Base-by-base conservation (phyloP, 2,329 filamentous ascomycete species). In the Penicillium sp. region DNA sequence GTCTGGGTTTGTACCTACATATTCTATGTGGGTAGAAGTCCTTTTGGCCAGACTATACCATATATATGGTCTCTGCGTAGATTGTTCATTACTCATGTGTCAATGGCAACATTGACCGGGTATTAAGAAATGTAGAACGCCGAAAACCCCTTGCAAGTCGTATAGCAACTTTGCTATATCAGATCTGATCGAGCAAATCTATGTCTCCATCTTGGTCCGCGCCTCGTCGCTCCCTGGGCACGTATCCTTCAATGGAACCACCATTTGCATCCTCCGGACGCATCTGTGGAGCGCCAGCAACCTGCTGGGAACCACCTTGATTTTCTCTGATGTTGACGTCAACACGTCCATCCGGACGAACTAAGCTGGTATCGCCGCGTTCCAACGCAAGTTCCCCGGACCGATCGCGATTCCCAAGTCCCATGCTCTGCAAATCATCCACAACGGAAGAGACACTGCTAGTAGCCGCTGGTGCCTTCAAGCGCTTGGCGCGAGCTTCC, bases 401-500 rank as follows among this genome's bases (percentile, higher is more conserved):
- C 25, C 63, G 61, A 31, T 57, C 45, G 41, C 52, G 47, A 38
- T 67, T 68, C n/a, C 57, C 55, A 25, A 74, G 50, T 10, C 61
- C 61, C 38, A 74, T 58, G 34, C 53, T 60, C 9, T 62, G 55
- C 49, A 74, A 57, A 23, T 63, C 61, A 29, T 63, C 58, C 31
- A 63, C 57, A 13, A 72, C 57, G 12, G 59, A 53, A 8, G 65
- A 41, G 27, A 52, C 49, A 27, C 59, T 61, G 32, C 52, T 54
- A 44, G 64, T 57, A 35, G 60, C 55, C 41, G 66, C 63, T 6
- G 61, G 54, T 52, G 59, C 52, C 21, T 59, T 60, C 13, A 59
- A 50, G 29, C 39, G 49, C 44, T 56, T 58, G 4, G 63, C 61
- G 40, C 72, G 67, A 6, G 63, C 82, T 70, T 95, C 90, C 51